Evolutionary conservation across 352 stramenopile species (phyloP).

Genomic region (Globisporangium iwayamae): DNA sequence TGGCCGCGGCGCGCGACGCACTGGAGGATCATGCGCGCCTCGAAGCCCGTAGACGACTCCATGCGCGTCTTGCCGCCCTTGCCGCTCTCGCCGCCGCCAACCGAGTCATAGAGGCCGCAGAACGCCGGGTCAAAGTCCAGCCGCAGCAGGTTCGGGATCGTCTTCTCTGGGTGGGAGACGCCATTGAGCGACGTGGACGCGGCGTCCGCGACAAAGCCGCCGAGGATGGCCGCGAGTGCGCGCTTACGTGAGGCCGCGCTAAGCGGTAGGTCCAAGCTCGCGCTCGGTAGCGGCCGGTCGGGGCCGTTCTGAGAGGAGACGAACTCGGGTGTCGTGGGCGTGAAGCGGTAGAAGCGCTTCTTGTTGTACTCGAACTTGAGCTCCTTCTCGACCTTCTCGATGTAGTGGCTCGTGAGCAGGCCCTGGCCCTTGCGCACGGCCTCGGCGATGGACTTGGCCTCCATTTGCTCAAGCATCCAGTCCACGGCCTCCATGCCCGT

Average conservation of each 20-base stretch:
- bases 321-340: constrained; percentile 71
- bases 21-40: constrained; percentile 70
- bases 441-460: constrained; percentile 75
- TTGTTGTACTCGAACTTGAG: constrained; percentile 84
- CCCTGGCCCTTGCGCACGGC: constrained; percentile 79
- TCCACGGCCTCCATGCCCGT: constrained; percentile 82
- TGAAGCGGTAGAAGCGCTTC: constrained; percentile 81
- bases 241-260: constrained; percentile 53
- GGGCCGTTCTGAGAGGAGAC: constrained; percentile 25
- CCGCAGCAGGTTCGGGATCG: constrained; percentile 68
- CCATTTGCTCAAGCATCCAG: constrained; percentile 86
- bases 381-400: constrained; percentile 81
- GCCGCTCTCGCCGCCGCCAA: constrained; percentile 26
- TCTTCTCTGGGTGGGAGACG: constrained; percentile 73
- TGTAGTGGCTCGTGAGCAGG: constrained; percentile 59
- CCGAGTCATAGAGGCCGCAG: constrained; percentile 58
- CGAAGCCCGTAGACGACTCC: constrained; percentile 79
- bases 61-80: constrained; percentile 26
- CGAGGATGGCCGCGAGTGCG: constrained; percentile 63
- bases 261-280: constrained; percentile 63
- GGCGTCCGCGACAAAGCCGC: constrained; percentile 73
- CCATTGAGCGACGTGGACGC: constrained; percentile 77
- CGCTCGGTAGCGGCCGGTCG: constrained; percentile 38
- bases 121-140: constrained; percentile 79
- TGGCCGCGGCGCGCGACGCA: constrained; percentile 66